Conservation (phyloP, 768 basidiomycete species). For the Xerocomus brunneocitrinus region DNA sequence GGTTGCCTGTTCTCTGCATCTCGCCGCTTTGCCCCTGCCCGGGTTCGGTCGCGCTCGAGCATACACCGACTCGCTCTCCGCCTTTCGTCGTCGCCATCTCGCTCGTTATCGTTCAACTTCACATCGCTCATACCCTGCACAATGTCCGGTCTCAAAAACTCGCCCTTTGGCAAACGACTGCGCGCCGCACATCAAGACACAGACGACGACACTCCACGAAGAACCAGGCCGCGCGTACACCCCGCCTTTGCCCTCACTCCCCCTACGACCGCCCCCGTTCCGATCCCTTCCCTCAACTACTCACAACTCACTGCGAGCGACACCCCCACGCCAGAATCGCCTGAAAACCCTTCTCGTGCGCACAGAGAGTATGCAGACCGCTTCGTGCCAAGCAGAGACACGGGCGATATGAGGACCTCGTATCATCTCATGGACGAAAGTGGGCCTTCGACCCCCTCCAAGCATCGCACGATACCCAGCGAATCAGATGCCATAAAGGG, state of each 20-base stretch:
- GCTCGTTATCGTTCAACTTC: conserved; percentile 3
- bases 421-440: conserved; percentile 57
- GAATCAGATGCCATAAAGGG: conserved; percentile 79
- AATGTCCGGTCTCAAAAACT: conserved; percentile 80
- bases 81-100: background rate
- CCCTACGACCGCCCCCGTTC: conserved; percentile 32
- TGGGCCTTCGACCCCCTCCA: conserved; percentile 55
- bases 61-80: conserved; percentile 1
- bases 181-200: conserved; percentile 62
- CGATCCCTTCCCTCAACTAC: conserved; percentile 55
- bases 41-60: conserved; percentile 13
- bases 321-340: conserved; percentile 41
- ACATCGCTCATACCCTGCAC: background rate
- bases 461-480: conserved; percentile 57
- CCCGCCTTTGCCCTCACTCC: conserved; percentile 47
- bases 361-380: conserved; percentile 49
- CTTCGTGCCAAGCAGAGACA: conserved; percentile 60
- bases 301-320: conserved; percentile 50
- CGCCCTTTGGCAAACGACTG: conserved; percentile 80
- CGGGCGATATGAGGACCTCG: conserved; percentile 55
- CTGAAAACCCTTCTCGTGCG: conserved; percentile 29
- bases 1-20: conserved; percentile 16
- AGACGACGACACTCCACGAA: conserved; percentile 49
- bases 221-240: conserved; percentile 49
- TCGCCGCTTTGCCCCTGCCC: conserved; percentile 24